Percentiles rank a stretch among this genome's conserved stretches.
Conservation (phyloP, 2,329 filamentous ascomycete species). For the Curvularia sp. region DNA sequence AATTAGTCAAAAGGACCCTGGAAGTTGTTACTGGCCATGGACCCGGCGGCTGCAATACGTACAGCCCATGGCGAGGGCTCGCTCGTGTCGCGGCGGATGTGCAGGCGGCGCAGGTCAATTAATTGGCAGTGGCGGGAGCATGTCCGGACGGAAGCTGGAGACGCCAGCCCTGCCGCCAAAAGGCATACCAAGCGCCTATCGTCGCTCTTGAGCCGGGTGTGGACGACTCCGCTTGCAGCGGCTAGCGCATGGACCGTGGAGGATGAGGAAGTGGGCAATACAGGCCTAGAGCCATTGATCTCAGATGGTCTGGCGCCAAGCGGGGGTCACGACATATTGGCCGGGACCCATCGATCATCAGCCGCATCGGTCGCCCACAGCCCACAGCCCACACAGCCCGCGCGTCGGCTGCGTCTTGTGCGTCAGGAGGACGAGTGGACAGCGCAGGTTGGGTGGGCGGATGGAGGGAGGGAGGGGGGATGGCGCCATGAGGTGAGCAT, state of each 20-base stretch:
- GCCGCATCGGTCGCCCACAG: constrained; percentile 42
- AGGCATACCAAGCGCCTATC: constrained; percentile 37
- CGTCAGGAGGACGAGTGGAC: constrained; percentile 21
- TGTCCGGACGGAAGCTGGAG: constrained; percentile 28
- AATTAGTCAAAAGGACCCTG: constrained; percentile 4
- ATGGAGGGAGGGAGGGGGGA: constrained; percentile 1
- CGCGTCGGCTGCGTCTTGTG: constrained; percentile 24
- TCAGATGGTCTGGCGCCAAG: constrained; percentile 50
- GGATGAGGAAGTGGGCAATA: constrained; percentile 36
- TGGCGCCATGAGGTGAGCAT: constrained; percentile 33
- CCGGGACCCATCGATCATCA: constrained; percentile 45
- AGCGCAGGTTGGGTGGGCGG: neutral
- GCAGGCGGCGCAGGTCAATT: constrained; percentile 32
- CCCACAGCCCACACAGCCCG: constrained; percentile 17
- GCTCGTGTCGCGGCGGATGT: constrained; percentile 19
- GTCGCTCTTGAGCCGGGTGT: constrained; percentile 44
- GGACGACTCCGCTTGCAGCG: constrained; percentile 47
- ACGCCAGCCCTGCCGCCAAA: constrained; percentile 44
- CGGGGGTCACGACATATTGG: constrained; percentile 45
- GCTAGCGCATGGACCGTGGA: constrained; percentile 43
- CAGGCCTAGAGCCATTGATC: constrained; percentile 49
- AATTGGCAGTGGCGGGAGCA: constrained; percentile 48
- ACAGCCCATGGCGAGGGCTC: constrained; percentile 4
- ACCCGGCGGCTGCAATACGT: constrained; percentile 27
- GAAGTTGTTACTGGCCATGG: constrained; percentile 28